Percentiles rank a stretch among this genome's conserved stretches.
phyloP scores from a whole-genome alignment of 2,329 filamentous ascomycete species.

The Monosporascus sp. region DNA sequence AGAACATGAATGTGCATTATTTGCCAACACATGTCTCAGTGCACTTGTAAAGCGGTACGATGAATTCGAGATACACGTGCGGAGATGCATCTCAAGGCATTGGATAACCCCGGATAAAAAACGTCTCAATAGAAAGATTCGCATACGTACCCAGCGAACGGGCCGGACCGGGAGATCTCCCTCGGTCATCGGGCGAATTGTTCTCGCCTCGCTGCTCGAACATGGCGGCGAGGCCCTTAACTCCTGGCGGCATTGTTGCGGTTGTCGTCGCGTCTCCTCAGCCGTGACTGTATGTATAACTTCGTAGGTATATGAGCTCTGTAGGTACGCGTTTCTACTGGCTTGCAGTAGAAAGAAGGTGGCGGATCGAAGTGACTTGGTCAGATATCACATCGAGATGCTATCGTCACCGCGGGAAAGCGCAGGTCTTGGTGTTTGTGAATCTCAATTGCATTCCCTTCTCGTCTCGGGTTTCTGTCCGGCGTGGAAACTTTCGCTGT shows the following conservation, averaged over 20 bases:
- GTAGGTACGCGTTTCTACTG: too few relatives aligned
- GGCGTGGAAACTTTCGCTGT: background rate
- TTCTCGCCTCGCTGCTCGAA: slow-evolving; percentile 69
- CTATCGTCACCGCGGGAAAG: slow-evolving; percentile 20
- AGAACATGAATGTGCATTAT: too few relatives aligned
- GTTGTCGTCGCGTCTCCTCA: slow-evolving; percentile 7
- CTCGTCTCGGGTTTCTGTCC: slow-evolving; percentile 2
- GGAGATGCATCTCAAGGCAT: too few relatives aligned
- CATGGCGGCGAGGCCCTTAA: slow-evolving; percentile 73
- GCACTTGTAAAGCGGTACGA: too few relatives aligned
- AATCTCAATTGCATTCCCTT: slow-evolving; percentile 17
- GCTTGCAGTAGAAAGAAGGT: too few relatives aligned
- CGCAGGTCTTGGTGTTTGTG: slow-evolving; percentile 14
- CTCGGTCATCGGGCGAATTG: slow-evolving; percentile 60
- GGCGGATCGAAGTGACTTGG: slow-evolving; percentile 2
- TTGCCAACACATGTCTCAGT: too few relatives aligned
- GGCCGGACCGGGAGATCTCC: slow-evolving; percentile 57
- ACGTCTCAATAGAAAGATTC: slow-evolving; percentile 5
- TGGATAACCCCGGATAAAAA: background rate
- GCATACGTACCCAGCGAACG: slow-evolving; percentile 37
- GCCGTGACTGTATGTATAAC: background rate
- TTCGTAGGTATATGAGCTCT: too few relatives aligned
- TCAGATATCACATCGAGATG: slow-evolving; percentile 10
- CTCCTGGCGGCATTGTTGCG: slow-evolving; percentile 55
- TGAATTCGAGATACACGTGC: too few relatives aligned